Base-by-base conservation (phyloP, 352 stramenopile species). In the Pythium monospermum region DNA sequence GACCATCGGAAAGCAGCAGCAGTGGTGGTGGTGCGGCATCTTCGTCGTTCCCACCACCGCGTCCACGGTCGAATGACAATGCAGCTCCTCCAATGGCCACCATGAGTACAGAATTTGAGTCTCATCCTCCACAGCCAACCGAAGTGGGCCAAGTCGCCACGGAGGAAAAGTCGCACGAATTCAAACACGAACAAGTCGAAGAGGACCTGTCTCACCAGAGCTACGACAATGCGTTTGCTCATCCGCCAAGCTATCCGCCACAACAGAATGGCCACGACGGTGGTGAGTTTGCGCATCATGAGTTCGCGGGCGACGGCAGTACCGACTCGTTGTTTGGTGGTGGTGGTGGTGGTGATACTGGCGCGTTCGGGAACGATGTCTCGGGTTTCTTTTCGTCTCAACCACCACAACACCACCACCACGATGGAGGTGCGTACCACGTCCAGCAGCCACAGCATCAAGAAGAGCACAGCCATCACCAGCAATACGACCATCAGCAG, bases 361-460 rank as follows among this genome's bases (percentile, higher is more conserved):
- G 22, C 18, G 16, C 28, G 13, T 45, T 45, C 19, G 50, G 41
- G 45, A 38, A 12, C 15, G 49, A 42, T 25, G 59, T 68, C 13
- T 70, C 70, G 6, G 53, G 70, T 25, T 74, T 77, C 40, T 81
- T 79, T 50, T 68, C 68, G 3, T 68, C 61, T n/a, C 30, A 59
- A 5, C 49, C 59, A 26, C 40, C 46, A 21, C 53, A 66, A n/a
- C 58, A 73, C 22, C 36, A 51, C 45, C 30, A 57, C 19, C 32
- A 45, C 49, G 54, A 46, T 44, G 52, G 49, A 19, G 53, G 53
- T 35, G 30, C 8, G 7, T 35, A 35, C n/a, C 57, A 62, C 47
- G 55, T 48, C 6, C 55, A 62, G 22, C 27, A 33, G 6, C 55
- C 46, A 10, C 37, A 56, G 23, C 28, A 50, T 0, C 48, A 54